These are phyloP conservation scores for Syzygium syzygioides DNA, from an alignment of 441 rosid species.

Conservation along the genomic window DNA sequence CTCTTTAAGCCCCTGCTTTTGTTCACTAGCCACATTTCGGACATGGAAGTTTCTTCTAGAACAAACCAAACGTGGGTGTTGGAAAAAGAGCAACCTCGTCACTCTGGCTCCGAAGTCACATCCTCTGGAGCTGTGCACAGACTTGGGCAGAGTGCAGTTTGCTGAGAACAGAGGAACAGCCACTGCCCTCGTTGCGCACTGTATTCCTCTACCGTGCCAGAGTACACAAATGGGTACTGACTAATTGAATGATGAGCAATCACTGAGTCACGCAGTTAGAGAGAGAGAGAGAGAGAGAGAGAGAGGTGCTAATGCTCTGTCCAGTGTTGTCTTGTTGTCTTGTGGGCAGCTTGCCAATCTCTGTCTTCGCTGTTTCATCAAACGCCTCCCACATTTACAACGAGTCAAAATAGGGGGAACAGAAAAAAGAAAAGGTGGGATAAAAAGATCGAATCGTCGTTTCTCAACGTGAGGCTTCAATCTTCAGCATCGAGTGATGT, in stretches of 20 bases:
- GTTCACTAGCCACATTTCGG: conserved; percentile 43
- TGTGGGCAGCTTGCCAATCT: background rate
- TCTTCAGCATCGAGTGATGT: background rate
- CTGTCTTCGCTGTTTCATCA: background rate
- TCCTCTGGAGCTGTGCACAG: conserved; percentile 21
- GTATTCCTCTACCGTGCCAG: background rate
- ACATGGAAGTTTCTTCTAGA: conserved; percentile 21
- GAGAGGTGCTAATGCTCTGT: background rate
- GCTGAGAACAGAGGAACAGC: background rate
- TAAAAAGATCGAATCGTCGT: background rate
- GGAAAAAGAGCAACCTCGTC: conserved; percentile 29
- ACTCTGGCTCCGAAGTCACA: conserved; percentile 15
- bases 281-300: background rate
- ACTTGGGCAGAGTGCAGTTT: conserved; percentile 11
- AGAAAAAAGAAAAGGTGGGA: background rate
- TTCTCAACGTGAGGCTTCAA: background rate
- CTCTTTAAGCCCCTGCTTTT: conserved; percentile 29
- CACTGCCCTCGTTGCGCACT: background rate
- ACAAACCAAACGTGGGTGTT: conserved; percentile 19
- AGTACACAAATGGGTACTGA: background rate
- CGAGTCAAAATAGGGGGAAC: background rate
- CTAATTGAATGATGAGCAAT: background rate
- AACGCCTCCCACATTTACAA: background rate
- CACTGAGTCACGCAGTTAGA: background rate
- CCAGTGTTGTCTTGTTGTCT: background rate